phyloP scores from a whole-genome alignment of 2,329 filamentous ascomycete species.

The Penicillium brasilianum region DNA sequence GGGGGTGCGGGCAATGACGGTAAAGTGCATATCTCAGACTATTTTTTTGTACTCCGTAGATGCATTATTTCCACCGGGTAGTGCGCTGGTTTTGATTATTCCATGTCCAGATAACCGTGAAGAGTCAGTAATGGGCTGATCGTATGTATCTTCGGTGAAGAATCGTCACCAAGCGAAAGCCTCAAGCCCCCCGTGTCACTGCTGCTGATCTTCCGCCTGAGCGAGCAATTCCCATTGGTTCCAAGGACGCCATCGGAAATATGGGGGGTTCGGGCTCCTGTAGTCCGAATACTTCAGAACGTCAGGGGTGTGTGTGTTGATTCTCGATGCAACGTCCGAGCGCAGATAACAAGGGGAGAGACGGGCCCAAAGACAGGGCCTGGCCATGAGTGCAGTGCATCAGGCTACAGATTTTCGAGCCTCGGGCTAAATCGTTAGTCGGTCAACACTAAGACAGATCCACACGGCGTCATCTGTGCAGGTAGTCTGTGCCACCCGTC shows the following conservation, averaged over 20 bases:
- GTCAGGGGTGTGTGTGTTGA: neutral
- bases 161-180: neutral
- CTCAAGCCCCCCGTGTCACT: neutral
- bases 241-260: neutral
- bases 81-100: neutral
- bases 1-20: constrained; percentile 16
- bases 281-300: neutral
- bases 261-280: neutral
- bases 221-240: neutral
- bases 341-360: neutral
- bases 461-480: neutral
- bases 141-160: neutral
- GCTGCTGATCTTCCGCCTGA: constrained; percentile 3
- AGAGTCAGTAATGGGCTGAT: neutral
- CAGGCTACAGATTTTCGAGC: neutral
- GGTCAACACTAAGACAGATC: neutral
- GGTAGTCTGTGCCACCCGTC: neutral
- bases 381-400: neutral
- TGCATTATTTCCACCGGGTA: neutral
- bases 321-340: neutral
- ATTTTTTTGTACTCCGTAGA: no score
- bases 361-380: neutral
- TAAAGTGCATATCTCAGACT: constrained; percentile 5
- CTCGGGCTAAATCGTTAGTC: neutral
- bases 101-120: neutral